Evolutionary conservation across 2,329 filamentous ascomycete genomes (phyloP).

Genomic region (Alternaria longipes): DNA sequence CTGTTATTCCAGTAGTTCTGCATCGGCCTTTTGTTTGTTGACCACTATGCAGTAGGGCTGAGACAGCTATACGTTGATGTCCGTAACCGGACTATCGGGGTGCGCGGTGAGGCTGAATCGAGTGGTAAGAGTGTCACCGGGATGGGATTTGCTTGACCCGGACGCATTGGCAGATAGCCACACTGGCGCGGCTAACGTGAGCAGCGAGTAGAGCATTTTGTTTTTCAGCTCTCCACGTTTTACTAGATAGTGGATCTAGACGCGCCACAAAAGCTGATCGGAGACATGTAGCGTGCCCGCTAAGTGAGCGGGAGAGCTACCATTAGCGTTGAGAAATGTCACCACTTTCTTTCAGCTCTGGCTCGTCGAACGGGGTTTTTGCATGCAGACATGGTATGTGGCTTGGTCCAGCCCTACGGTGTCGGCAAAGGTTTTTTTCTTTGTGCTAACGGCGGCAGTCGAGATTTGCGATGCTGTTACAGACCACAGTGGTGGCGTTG

Average conservation of each 20-base stretch:
- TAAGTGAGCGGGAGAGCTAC: not conserved
- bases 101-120: not conserved
- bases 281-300: conserved; percentile 1
- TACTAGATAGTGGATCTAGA: conserved; percentile 1
- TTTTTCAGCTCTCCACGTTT: conserved; percentile 11
- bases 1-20: not conserved
- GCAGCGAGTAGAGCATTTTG: not conserved
- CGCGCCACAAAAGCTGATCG: not conserved
- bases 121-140: not conserved
- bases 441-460: not conserved
- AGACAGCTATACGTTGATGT: not conserved
- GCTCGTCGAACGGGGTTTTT: not conserved
- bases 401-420: conserved; percentile 2
- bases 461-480: not conserved
- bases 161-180: not conserved
- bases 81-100: not conserved
- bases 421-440: not conserved
- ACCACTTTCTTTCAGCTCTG: conserved; percentile 1
- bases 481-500: not conserved
- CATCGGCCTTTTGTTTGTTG: not conserved
- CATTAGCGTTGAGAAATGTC: not conserved
- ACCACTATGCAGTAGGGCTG: not conserved
- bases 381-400: not conserved
- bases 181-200: not conserved
- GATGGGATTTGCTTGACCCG: not conserved